Conservation (phyloP, 2,329 filamentous ascomycete genomes). For the Phyllosticta citrichinensis region DNA sequence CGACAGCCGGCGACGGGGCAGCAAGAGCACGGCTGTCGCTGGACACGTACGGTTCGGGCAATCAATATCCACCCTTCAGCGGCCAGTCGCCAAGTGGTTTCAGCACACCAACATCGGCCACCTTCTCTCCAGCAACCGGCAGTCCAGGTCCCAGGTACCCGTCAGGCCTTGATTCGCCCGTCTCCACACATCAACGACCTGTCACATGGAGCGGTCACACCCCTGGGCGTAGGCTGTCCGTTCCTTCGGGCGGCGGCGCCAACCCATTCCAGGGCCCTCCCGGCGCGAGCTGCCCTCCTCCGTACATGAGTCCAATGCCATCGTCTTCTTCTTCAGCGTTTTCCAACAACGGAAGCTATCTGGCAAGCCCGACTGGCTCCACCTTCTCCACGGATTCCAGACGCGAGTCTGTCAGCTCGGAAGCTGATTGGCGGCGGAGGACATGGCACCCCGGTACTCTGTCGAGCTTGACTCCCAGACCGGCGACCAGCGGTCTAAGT, state of each 20-base stretch:
- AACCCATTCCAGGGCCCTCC: constrained; percentile 65
- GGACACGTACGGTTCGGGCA: constrained; percentile 52
- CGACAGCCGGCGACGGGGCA: constrained; percentile 64
- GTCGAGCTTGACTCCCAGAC: constrained; percentile 48
- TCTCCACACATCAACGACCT: constrained; percentile 56
- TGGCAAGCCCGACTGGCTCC: constrained; percentile 58
- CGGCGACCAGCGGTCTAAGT: constrained; percentile 62
- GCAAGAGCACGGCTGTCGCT: constrained; percentile 53
- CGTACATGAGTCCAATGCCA: constrained; percentile 46
- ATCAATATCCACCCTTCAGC: constrained; percentile 54
- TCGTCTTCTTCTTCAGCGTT: constrained; percentile 40
- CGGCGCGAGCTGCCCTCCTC: constrained; percentile 46
- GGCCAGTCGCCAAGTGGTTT: constrained; percentile 62
- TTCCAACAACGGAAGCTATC: constrained; percentile 50
- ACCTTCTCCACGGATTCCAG: constrained; percentile 50
- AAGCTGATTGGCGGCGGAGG: constrained; percentile 70
- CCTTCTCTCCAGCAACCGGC: constrained; percentile 65
- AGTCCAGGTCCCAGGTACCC: constrained; percentile 60
- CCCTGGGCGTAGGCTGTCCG: constrained; percentile 67
- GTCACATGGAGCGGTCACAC: constrained; percentile 60
- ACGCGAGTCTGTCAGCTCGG: constrained; percentile 56
- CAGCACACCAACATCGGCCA: constrained; percentile 74
- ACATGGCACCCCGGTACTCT: constrained; percentile 83
- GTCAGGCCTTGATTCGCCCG: constrained; percentile 61
- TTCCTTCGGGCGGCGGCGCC: constrained; percentile 53